phyloP scores from a whole-genome alignment of 2,329 filamentous ascomycete genomes.

The Raffaelea albimanens region DNA sequence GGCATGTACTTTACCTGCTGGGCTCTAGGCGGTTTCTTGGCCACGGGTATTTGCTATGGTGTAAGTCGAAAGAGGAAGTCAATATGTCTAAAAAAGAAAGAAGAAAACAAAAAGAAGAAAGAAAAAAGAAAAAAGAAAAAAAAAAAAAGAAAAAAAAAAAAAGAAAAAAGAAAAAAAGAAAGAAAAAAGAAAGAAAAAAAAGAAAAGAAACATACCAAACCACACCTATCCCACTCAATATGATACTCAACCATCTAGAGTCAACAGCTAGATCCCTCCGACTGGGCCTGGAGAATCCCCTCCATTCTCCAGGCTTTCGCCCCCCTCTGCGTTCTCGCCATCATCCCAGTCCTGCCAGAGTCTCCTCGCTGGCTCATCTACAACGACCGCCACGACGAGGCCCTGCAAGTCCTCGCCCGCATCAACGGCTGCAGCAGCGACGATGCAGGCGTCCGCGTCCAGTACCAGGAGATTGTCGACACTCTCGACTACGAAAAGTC shows the following conservation, averaged over 20 bases:
- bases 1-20: conserved; percentile 12
- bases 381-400: conserved; percentile 20
- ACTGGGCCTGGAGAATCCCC: conserved; percentile 14
- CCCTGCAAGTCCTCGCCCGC: conserved; percentile 25
- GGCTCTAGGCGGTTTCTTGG: conserved; percentile 12
- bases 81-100: too few species aligned
- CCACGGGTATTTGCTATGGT: conserved; percentile 15
- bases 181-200: too few species aligned
- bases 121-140: too few species aligned
- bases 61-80: conserved; percentile 7
- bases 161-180: too few species aligned
- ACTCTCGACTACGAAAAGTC: conserved; percentile 17
- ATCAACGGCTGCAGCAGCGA: conserved; percentile 24
- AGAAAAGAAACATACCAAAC: too few species aligned
- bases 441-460: conserved; percentile 25
- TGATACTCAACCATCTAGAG: conserved; percentile 1
- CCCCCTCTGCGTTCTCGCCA: conserved; percentile 10
- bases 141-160: too few species aligned
- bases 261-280: conserved; percentile 6
- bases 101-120: too few species aligned
- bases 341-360: conserved; percentile 16
- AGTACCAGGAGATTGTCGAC: conserved; percentile 32
- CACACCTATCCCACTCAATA: too few species aligned
- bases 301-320: conserved; percentile 14
- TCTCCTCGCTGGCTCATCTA: conserved; percentile 26